A percentile compares a stretch with the other conserved stretches of the same genome.
phyloP scores from a whole-genome alignment of 257 asterid species.

The Fraxinus cuspidata region DNA sequence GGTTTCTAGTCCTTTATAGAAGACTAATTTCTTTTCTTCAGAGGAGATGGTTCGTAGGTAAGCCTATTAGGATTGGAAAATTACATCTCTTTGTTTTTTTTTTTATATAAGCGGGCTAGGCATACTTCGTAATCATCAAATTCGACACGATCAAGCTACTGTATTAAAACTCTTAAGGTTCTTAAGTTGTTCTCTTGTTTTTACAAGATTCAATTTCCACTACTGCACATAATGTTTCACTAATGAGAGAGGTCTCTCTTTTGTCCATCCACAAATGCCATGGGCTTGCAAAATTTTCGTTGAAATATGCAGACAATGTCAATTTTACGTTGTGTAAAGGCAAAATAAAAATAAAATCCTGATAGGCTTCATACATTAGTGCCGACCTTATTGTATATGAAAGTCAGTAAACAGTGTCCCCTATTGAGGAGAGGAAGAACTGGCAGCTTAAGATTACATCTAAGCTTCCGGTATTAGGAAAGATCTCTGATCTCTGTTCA shows the following conservation, averaged over 20 bases:
- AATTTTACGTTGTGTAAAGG: neutral
- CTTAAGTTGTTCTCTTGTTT: neutral
- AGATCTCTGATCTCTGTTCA: neutral
- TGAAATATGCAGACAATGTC: neutral
- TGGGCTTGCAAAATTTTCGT: neutral
- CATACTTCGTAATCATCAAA: neutral
- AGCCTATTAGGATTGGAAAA: neutral
- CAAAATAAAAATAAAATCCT: no score
- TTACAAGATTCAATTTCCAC: neutral
- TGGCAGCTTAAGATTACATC: no score
- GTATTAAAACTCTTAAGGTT: neutral
- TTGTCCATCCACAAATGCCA: neutral
- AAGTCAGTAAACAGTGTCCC: neutral
- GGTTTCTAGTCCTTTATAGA: neutral
- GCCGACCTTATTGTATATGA: neutral
- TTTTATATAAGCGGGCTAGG: neutral
- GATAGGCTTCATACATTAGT: neutral
- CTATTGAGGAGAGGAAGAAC: neutral
- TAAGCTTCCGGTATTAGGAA: neutral
- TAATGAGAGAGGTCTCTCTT: neutral
- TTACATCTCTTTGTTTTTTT: no score
- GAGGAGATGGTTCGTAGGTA: neutral
- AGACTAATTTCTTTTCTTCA: neutral
- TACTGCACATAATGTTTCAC: neutral
- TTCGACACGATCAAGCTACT: neutral